phyloP scores from a whole-genome alignment of 768 basidiomycete species.

The Mrakia frigida region DNA sequence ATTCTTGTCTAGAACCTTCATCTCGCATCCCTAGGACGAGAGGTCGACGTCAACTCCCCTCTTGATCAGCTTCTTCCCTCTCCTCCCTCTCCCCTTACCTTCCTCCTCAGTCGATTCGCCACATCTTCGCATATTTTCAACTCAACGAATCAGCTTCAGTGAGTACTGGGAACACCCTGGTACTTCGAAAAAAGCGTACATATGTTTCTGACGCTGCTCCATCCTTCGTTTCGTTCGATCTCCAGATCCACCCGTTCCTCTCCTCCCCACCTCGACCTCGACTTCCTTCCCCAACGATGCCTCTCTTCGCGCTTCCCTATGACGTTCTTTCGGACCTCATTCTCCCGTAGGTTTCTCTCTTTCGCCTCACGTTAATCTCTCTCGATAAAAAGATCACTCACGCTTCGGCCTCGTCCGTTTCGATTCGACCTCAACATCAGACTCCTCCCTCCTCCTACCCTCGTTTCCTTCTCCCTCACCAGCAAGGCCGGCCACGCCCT shows the following conservation, averaged over 20 bases:
- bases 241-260: not conserved
- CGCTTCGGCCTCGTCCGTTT: not conserved
- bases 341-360: not conserved
- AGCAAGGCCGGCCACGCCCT: not conserved
- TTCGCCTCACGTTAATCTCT: not conserved
- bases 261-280: not conserved
- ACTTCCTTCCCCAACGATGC: not conserved
- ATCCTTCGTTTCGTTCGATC: not conserved
- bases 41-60: too few species aligned
- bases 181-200: too few species aligned
- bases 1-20: too few species aligned
- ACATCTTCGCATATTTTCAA: too few species aligned
- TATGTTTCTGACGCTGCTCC: not conserved
- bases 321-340: not conserved
- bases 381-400: not conserved
- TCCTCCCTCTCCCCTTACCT: too few species aligned
- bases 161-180: too few species aligned
- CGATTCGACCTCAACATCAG: not conserved
- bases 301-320: not conserved
- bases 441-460: not conserved
- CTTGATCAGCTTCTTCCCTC: too few species aligned
- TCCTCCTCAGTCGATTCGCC: too few species aligned
- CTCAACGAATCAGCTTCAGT: too few species aligned
- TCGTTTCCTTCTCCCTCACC: conserved; percentile 1
- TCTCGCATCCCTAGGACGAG: too few species aligned